Evolutionary conservation across 768 basidiomycete species (phyloP), one percentile per base, ranked within the genome.

Genomic region (Amylocystis lapponica): DNA sequence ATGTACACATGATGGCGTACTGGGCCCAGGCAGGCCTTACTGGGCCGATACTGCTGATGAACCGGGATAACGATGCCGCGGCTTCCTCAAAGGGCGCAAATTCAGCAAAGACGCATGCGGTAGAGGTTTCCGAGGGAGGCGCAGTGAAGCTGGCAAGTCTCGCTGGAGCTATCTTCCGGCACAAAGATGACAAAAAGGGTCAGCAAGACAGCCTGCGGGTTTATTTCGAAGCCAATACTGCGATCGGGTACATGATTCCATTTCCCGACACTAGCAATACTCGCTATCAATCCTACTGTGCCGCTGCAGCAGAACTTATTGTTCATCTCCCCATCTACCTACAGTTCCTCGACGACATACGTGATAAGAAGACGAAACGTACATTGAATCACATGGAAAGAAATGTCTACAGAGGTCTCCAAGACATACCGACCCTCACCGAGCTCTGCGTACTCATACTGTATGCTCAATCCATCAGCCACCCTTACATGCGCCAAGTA

Each of bases 241-340:
- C 62, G 4, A 46, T 50, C 16, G 4, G 29, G 0, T 19, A 58
- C 2, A 21, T 40, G 21, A 19, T 61, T 4, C 26, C 38, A 34
- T 72, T 59, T 39, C 65, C 67, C 0, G 64, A 67, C 37, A 63
- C 61, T 1, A 63, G 58, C 47, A 69, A 67, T 43, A 69, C 55
- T 1, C 56, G 57, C 0, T 70, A 58, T 48, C 55, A 61, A 20
- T 60, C 58, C 3, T 56, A 68, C 48, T 49, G 60, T 26, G 55
- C 58, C 3, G 66, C 63, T 2, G 53, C 62, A 0, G 40, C 50
- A 0, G 56, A 45, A 12, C 45, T 67, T 14, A 41, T 68, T 23
- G 31, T 56, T 0, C 36, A 66, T 40, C 61, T 51, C 2, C 19
- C 43, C 0, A 27, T 44, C 0, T 60, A 53, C 45, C 40, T 60